These are phyloP conservation scores for Ambrosiella cleistominuta DNA, from an alignment of 2,329 filamentous ascomycete genomes.

Conservation along the genomic window DNA sequence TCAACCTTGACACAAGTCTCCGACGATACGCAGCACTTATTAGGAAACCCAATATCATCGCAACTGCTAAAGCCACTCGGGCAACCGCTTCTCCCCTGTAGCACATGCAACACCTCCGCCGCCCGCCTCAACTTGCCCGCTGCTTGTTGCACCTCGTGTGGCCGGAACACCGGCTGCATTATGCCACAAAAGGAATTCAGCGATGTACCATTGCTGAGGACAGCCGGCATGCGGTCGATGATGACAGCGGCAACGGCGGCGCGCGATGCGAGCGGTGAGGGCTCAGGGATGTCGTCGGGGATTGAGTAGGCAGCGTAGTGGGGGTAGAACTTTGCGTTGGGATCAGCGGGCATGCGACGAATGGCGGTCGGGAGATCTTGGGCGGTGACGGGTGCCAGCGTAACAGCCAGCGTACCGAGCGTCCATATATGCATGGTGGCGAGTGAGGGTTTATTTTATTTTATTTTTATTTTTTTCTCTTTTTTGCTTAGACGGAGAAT, in stretches of 20 bases:
- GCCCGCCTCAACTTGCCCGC: conserved; percentile 23
- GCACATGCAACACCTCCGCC: conserved; percentile 27
- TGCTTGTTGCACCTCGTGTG: background rate
- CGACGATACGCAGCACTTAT: conserved; percentile 54
- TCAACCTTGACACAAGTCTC: conserved; percentile 48
- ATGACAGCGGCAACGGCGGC: conserved; percentile 20
- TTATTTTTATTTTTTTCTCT: background rate
- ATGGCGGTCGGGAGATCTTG: conserved; percentile 40
- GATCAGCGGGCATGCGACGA: conserved; percentile 53
- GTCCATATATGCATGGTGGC: conserved; percentile 21
- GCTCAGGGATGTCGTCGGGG: background rate
- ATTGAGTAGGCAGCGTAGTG: conserved; percentile 40
- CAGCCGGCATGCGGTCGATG: conserved; percentile 16
- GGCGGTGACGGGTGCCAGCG: conserved; percentile 7
- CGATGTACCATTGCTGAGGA: conserved; percentile 31
- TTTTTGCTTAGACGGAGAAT: background rate
- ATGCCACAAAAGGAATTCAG: background rate
- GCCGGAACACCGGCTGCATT: conserved; percentile 6
- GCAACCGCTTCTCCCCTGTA: conserved; percentile 46
- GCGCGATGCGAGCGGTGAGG: conserved; percentile 16
- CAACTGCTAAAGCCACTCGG: conserved; percentile 50
- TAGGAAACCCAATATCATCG: conserved; percentile 41
- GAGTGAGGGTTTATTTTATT: background rate
- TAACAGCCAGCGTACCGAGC: conserved; percentile 4
- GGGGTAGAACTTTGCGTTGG: conserved; percentile 55